phyloP scores from a whole-genome alignment of 805 yeast species.

The Myxozyma neglecta region DNA sequence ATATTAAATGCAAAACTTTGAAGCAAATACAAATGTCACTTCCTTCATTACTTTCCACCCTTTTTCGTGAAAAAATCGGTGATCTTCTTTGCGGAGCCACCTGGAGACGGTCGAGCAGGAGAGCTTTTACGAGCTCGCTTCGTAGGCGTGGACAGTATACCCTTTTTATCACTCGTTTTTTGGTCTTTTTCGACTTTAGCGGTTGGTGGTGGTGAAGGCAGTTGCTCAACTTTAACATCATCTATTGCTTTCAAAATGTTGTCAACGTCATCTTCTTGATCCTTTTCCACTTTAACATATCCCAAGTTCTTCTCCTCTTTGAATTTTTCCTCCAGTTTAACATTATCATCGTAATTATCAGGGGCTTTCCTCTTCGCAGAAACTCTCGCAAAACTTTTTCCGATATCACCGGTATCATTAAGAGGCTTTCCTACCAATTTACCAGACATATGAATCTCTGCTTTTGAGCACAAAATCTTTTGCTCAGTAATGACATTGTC shows the following conservation, averaged over 20 bases:
- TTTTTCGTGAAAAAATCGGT: constrained; percentile 16
- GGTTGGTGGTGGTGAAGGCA: not conserved
- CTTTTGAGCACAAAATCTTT: constrained; percentile 4
- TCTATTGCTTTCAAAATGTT: not conserved
- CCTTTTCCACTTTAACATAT: not conserved
- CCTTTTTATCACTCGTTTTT: not conserved
- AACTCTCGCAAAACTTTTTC: not conserved
- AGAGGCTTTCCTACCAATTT: constrained; percentile 10
- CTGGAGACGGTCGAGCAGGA: not conserved
- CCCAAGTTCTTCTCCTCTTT: not conserved
- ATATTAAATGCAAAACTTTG: too few relatives aligned
- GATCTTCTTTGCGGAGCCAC: not conserved
- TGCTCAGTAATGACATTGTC: constrained; percentile 7
- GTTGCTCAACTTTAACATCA: not conserved
- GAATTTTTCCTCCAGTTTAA: not conserved
- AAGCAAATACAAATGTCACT: too few relatives aligned
- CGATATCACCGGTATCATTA: constrained; percentile 7
- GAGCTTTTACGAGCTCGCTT: not conserved
- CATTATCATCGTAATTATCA: not conserved
- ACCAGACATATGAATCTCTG: constrained; percentile 27
- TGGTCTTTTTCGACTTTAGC: not conserved
- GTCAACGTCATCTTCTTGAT: too few relatives aligned
- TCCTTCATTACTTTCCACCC: too few relatives aligned
- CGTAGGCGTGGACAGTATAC: not conserved
- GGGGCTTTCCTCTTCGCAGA: not conserved